Percentiles rank a stretch among this genome's conserved stretches.
phyloP scores from a whole-genome alignment of 2,329 filamentous ascomycete species.

The Apiospora aurea region DNA sequence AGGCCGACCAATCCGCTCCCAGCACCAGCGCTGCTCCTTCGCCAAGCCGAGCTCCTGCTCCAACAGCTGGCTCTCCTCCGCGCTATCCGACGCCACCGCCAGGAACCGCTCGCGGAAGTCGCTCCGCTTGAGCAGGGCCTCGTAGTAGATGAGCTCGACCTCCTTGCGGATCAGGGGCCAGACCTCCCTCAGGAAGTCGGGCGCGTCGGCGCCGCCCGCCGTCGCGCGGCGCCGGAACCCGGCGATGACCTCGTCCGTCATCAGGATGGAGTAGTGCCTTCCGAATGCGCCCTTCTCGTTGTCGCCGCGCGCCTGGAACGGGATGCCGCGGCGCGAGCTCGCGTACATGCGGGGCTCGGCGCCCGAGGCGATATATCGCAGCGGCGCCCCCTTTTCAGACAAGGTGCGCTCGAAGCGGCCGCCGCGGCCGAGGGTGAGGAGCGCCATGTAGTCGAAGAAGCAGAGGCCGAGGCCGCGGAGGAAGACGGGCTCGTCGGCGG shows the following conservation, averaged over 20 bases:
- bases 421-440: constrained; percentile 32
- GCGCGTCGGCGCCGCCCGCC: constrained; percentile 23
- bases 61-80: constrained; percentile 18
- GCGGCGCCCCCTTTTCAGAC: neutral
- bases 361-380: constrained; percentile 29
- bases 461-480: constrained; percentile 32
- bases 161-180: constrained; percentile 32
- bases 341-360: constrained; percentile 32
- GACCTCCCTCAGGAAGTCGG: constrained; percentile 29
- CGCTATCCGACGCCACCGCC: constrained; percentile 22
- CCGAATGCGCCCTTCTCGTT: constrained; percentile 30
- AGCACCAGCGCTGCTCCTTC: neutral
- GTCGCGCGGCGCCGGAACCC: constrained; percentile 27
- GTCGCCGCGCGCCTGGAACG: constrained; percentile 32
- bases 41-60: neutral
- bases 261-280: constrained; percentile 27
- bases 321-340: constrained; percentile 31
- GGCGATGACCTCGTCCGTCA: constrained; percentile 28
- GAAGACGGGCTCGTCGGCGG: constrained; percentile 26
- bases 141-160: constrained; percentile 31
- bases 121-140: constrained; percentile 23
- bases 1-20: neutral
- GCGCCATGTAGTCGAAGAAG: constrained; percentile 33
- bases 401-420: constrained; percentile 27
- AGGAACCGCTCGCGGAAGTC: constrained; percentile 27